Evolutionary conservation across 1,284 basidiomycete species (phyloP), one percentile per base, ranked within the genome.

Genomic region (Agaricales sp.): DNA sequence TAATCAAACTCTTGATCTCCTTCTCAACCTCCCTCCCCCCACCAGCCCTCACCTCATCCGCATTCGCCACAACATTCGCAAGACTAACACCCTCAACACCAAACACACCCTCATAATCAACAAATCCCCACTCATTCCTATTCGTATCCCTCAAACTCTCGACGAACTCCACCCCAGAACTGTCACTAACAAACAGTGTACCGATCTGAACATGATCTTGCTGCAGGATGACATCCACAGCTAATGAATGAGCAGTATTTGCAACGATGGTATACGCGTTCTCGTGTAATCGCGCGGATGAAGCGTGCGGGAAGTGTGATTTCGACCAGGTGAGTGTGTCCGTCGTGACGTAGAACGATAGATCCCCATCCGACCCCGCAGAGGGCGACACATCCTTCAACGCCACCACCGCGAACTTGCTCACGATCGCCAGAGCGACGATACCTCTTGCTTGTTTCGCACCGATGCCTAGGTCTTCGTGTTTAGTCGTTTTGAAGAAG

Each of bases 201-300:
- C 95, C 95, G 18, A 93, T 81, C 6, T 78, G 71, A 52, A 77
- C 75, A 39, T 71, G 69, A 47, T 90, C 82, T 49, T 21, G 14
- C 11, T 87, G 81, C 2, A 89, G 73, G 49, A 94, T 77, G 46
- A 98, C 93, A 59, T 99, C 96, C 38, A 99, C 90, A 13, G 87
- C 90, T 37, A 99, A 77, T 8, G 92, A 96, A 61, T 97, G 90
- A 0, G 83, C 82, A 2, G 92, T 95, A 13, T 83, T 87, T 64
- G 98, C 93, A 51, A 99, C 88, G 54, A 99, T 84, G 0, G 95
- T 99, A 64, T 99, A 98, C 6, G 89, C 91, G 60, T 92, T 93
- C 65, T 94, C 91, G 4, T 80, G 75, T 2, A 94, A 73, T 39
- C 77, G 75, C 3, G 88, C 84, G 6, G 81, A 83, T 0, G 80